Evolutionary conservation across 345 rosid species (phyloP).

Genomic region (Durio zibethinus): DNA sequence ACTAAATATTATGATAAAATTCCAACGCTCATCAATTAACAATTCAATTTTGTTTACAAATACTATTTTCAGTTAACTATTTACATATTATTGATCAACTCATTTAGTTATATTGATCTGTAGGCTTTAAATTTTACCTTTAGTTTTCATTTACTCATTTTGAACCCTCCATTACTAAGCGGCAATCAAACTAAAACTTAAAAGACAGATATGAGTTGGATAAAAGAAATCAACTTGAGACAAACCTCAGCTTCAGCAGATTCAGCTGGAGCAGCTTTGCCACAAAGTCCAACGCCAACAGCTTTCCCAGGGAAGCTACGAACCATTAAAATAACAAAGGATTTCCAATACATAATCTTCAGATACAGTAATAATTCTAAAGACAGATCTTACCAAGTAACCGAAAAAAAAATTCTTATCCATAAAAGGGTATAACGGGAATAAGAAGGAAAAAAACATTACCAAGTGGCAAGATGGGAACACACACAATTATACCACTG

Average conservation of each 20-base stretch:
- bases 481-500: constrained; percentile 72
- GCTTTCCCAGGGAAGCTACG: constrained; percentile 86
- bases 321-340: background rate
- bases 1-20: background rate
- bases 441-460: constrained; percentile 3
- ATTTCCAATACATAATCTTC: background rate
- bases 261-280: constrained; percentile 42
- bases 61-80: background rate
- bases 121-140: background rate
- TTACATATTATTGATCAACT: background rate
- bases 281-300: constrained; percentile 65
- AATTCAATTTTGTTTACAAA: background rate
- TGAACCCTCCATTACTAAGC: background rate
- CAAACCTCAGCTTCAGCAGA: constrained; percentile 31
- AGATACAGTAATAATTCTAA: background rate
- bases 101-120: background rate
- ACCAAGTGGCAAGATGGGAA: constrained; percentile 69
- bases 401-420: background rate
- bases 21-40: background rate
- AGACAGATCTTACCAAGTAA: background rate
- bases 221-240: background rate
- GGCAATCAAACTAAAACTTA: background rate
- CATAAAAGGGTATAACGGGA: background rate
- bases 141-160: background rate
- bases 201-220: background rate